Conservation (phyloP, 257 asterid genomes). For the Salvia miltiorrhiza region DNA sequence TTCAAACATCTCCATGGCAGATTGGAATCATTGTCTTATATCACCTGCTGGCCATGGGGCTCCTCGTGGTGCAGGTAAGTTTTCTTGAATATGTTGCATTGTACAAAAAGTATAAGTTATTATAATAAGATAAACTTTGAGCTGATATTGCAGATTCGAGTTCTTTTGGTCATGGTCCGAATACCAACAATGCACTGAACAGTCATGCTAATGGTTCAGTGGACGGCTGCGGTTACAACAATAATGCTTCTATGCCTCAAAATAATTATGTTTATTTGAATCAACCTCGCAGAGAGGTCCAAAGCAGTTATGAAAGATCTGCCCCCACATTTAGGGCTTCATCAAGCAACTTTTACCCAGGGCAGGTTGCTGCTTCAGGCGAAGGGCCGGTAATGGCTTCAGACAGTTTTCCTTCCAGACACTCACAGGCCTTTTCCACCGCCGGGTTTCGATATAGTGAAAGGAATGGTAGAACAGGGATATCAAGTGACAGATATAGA, state of each 20-base stretch:
- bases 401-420: slow-evolving; percentile 47
- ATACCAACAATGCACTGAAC: slow-evolving; percentile 30
- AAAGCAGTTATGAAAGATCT: slow-evolving; percentile 50
- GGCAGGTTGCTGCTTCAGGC: slow-evolving; percentile 39
- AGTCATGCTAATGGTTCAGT: slow-evolving; percentile 41
- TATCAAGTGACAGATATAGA: slow-evolving; percentile 51
- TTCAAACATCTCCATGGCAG: slow-evolving; percentile 41
- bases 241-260: slow-evolving; percentile 44
- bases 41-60: slow-evolving; percentile 47
- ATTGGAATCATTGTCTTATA: slow-evolving; percentile 40
- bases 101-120: not conserved
- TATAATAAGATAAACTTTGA: slow-evolving; percentile 19
- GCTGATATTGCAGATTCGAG: slow-evolving; percentile 44
- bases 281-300: slow-evolving; percentile 52
- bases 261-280: slow-evolving; percentile 30
- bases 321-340: slow-evolving; percentile 49
- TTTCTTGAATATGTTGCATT: not conserved
- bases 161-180: slow-evolving; percentile 46
- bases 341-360: slow-evolving; percentile 47
- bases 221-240: slow-evolving; percentile 42
- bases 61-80: slow-evolving; percentile 51
- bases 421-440: slow-evolving; percentile 42
- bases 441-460: slow-evolving; percentile 41
- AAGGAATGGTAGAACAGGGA: slow-evolving; percentile 48
- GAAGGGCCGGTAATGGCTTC: slow-evolving; percentile 47